Base-by-base conservation (phyloP, 1,139 yeast species). In the Hemisphaericaspora subhashii region DNA sequence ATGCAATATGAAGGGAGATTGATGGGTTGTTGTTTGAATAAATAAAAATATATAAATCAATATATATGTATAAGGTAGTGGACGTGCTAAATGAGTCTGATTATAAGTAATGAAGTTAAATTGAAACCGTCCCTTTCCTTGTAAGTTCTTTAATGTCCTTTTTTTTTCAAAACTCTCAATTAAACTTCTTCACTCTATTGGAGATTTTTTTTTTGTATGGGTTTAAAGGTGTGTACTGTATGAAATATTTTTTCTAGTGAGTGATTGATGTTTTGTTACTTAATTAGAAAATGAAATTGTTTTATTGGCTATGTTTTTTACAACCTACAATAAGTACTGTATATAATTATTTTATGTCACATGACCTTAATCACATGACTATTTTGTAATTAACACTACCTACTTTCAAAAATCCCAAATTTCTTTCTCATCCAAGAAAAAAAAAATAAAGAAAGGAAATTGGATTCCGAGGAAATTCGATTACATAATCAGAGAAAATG, bases 41-140 rank as follows among this genome's bases (percentile, higher is more conserved):
- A 33, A 14, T 24, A 29, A 18, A 6, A 30, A 31, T 31, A 21
- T 21, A 16, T 20, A 31, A 33, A 36, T 33, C 33, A 39, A 31
- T 24, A 24, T 24, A 24, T 24, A 24, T 24, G 27, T 24, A 20
- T 20, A 5, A 20, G 22, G 15, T 23, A 12, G 25, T 23, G 12
- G 22, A n/a, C n/a, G n/a, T n/a, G n/a, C n/a, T n/a, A n/a, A 23
- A 23, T 23, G 25, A 12, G 25, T 23, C n/a, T n/a, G n/a, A n/a
- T n/a, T n/a, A n/a, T 26, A 18, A 16, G 17, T 28, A 28, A 28
- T 16, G 11, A 28, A 16, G 7, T 7, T 23, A 9, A 4, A 4
- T 6, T 7, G n/a, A 5, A 8, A 9, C 12, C 12, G 11, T 10
- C 25, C 25, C 11, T 8, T 23, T 23, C 12, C 12, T 23, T 23